A percentile compares a stretch with the other conserved stretches of the same genome.
These are phyloP conservation scores for Macrocybe gigantea DNA, from an alignment of 768 basidiomycete species.

Conservation along the genomic window DNA sequence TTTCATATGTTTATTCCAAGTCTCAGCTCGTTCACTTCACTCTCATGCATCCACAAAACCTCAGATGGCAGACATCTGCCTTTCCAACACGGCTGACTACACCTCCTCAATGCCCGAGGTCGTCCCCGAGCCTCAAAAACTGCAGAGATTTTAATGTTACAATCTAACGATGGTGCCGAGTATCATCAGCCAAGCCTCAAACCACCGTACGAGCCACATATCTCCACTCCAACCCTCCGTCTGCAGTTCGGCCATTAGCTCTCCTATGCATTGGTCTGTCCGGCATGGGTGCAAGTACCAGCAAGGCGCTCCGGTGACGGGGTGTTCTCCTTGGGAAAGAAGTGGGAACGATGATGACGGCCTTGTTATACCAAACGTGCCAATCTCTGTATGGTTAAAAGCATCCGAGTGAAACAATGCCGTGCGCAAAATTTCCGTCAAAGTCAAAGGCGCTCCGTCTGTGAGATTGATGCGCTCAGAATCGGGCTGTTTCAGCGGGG, in stretches of 20 bases:
- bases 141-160: not conserved
- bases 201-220: constrained; percentile 37
- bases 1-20: constrained; percentile 11
- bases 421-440: constrained; percentile 51
- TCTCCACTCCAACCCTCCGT: constrained; percentile 24
- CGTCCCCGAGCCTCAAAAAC: too few species aligned
- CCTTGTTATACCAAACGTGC: constrained; percentile 49
- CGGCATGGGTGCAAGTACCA: constrained; percentile 93
- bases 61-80: too few species aligned
- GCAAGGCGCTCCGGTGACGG: constrained; percentile 61
- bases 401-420: constrained; percentile 51
- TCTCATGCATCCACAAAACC: too few species aligned
- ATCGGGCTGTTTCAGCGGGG: not conserved
- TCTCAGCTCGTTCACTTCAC: not conserved
- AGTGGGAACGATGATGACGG: constrained; percentile 60
- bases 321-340: constrained; percentile 85
- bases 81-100: too few species aligned
- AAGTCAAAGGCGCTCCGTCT: constrained; percentile 63
- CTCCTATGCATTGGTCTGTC: constrained; percentile 56
- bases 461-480: constrained; percentile 10
- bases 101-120: too few species aligned
- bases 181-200: constrained; percentile 78
- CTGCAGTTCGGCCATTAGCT: constrained; percentile 53
- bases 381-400: constrained; percentile 36
- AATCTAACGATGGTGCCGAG: constrained; percentile 51